Evolutionary conservation across 257 asterid genomes (phyloP).

Genomic region (Prunella vulgaris): DNA sequence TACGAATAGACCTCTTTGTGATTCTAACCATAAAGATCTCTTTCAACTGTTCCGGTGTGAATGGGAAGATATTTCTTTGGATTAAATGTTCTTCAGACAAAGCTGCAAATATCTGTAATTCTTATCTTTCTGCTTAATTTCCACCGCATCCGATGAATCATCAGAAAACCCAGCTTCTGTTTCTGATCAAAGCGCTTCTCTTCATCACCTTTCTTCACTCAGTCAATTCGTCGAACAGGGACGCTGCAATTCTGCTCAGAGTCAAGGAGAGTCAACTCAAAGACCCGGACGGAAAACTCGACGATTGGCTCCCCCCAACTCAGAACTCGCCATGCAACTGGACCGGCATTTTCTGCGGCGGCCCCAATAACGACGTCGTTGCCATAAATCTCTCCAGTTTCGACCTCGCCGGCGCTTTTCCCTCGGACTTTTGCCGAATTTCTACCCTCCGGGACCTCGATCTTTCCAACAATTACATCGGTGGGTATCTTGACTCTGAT

Average conservation of each 20-base stretch:
- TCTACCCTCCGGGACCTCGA: conserved; percentile 45
- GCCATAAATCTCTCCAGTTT: conserved; percentile 43
- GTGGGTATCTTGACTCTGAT: conserved; percentile 36
- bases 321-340: conserved; percentile 61
- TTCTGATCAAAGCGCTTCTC: conserved; percentile 16
- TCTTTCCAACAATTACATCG: conserved; percentile 42
- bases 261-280: conserved; percentile 48
- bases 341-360: conserved; percentile 61
- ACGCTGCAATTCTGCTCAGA: conserved; percentile 52
- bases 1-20: background rate
- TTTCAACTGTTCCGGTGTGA: background rate
- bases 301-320: conserved; percentile 43
- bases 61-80: background rate
- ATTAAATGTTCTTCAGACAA: background rate
- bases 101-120: background rate
- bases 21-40: conserved; percentile 11
- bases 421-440: conserved; percentile 72
- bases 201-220: conserved; percentile 23
- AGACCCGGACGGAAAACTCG: conserved; percentile 43
- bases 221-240: conserved; percentile 37
- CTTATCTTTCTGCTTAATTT: background rate
- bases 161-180: conserved; percentile 5
- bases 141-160: conserved; percentile 18
- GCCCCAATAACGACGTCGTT: conserved; percentile 30
- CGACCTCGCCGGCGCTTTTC: conserved; percentile 46